Base-by-base conservation (phyloP, 1,284 basidiomycete species). In the Ganoderma resinaceum region DNA sequence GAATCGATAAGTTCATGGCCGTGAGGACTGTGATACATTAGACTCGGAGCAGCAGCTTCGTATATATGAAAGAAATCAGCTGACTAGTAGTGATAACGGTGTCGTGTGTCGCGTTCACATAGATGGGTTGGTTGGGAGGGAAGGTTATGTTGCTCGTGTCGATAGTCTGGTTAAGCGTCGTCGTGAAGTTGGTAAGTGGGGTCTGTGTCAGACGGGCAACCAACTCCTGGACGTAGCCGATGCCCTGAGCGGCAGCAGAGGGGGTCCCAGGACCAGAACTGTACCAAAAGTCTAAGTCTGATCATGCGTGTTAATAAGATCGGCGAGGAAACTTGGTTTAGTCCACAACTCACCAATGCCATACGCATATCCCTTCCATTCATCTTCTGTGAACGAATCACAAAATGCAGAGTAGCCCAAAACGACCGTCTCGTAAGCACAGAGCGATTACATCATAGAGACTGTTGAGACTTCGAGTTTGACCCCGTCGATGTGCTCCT, bases 361-460 rank as follows among this genome's bases (percentile, higher is more conserved):
- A 74, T 91, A 91, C 70, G 89, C 86, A 75, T 85, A 92, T 0
- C 87, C 86, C 69, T 85, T 82, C 88, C 89, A 92, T 76, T 92
- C 91, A 61, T 87, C 83, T 70, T 89, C 82, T 16, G 89, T 91
- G 77, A 91, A 91, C 5, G 91, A 77, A 16, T 81, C 78, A 74
- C 89, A 85, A 72, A 86, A 86, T 20, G 72, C 67, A 9, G 83
- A 84, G 70, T 83, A 91, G 0, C 91, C 91, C 40, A 92, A 84
- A 0, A 90, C 84, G 35, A 91, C 88, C 9, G 90, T 91, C 84
- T 90, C 89, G 72, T 89, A 90, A 2, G 88, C 86, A 74, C 89
- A 90, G 31, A 87, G 75, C 57, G 83, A 75, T 67, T 87, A 86
- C 84, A 86, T 86, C 8, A 77, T 78, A 38, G 79, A 71, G 29